A percentile compares a stretch with the other conserved stretches of the same genome.
These are phyloP conservation scores for Brassica nigra DNA, from an alignment of 345 rosid species.

Conservation along the genomic window DNA sequence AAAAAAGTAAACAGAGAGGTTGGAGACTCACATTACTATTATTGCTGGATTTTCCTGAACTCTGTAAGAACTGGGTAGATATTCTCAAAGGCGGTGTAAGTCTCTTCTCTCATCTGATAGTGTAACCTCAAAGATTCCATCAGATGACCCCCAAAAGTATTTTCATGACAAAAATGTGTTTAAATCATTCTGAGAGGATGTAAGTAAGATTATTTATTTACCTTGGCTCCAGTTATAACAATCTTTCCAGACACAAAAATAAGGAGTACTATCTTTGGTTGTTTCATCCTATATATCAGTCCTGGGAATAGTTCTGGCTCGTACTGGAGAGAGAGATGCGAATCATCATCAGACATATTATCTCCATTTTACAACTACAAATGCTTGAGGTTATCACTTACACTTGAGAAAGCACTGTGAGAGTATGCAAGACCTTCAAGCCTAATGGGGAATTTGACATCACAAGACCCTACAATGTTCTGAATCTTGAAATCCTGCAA, in stretches of 20 bases:
- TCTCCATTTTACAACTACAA: slow-evolving; percentile 16
- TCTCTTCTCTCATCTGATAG: slow-evolving; percentile 70
- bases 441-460: slow-evolving; percentile 76
- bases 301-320: slow-evolving; percentile 97
- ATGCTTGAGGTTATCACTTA: slow-evolving; percentile 43
- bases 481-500: slow-evolving; percentile 87
- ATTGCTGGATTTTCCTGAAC: slow-evolving; percentile 50
- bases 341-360: slow-evolving; percentile 28
- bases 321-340: slow-evolving; percentile 51
- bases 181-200: not conserved
- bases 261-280: slow-evolving; percentile 82
- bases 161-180: not conserved
- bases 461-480: slow-evolving; percentile 86
- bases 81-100: slow-evolving; percentile 81
- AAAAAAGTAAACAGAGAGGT: not conserved
- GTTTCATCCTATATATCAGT: slow-evolving; percentile 85
- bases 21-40: slow-evolving; percentile 12
- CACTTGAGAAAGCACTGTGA: slow-evolving; percentile 86
- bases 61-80: slow-evolving; percentile 84
- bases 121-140: not conserved
- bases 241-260: slow-evolving; percentile 90
- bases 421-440: slow-evolving; percentile 89
- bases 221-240: slow-evolving; percentile 98
- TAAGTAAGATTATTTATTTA: slow-evolving; percentile 13
- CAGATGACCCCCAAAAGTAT: slow-evolving; percentile 5